Conservation (phyloP, 2,329 filamentous ascomycete genomes). For the Sphaceloma murrayae region DNA sequence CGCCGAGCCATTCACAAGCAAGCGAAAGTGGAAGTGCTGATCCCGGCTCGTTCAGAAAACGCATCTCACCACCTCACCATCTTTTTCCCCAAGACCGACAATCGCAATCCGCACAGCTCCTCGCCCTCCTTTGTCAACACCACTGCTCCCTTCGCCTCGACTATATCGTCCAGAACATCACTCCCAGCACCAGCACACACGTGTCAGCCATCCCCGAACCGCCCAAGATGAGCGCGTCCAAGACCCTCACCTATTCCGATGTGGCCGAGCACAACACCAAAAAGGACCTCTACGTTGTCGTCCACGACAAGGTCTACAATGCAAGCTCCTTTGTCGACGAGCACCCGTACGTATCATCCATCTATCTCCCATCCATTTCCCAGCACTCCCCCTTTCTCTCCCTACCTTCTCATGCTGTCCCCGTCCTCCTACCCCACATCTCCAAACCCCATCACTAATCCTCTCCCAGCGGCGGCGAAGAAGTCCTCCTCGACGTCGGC, state of each 20-base stretch:
- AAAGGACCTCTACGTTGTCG: slow-evolving; percentile 84
- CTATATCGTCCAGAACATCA: background rate
- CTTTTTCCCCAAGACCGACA: slow-evolving; percentile 14
- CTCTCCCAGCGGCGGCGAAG: slow-evolving; percentile 75
- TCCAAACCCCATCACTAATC: slow-evolving; percentile 14
- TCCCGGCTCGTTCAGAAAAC: too few relatives aligned
- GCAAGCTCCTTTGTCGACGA: slow-evolving; percentile 83
- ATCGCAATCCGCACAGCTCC: background rate
- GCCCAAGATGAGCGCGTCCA: slow-evolving; percentile 43
- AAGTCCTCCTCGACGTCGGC: slow-evolving; percentile 90
- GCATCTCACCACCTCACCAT: too few relatives aligned
- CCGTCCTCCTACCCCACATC: slow-evolving; percentile 16
- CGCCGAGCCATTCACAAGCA: too few relatives aligned
- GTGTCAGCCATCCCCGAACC: too few relatives aligned
- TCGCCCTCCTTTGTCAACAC: background rate
- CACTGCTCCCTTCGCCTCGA: too few relatives aligned
- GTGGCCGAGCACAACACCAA: slow-evolving; percentile 80
- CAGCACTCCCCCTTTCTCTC: too few relatives aligned
- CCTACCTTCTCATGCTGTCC: too few relatives aligned
- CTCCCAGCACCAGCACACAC: slow-evolving; percentile 7
- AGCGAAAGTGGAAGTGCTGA: background rate
- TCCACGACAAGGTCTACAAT: slow-evolving; percentile 97
- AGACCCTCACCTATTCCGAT: slow-evolving; percentile 66
- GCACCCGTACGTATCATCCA: slow-evolving; percentile 63
- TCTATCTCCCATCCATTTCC: slow-evolving; percentile 7